Evolutionary conservation across 2,329 filamentous ascomycete genomes (phyloP).

Genomic region (Arthrobotrys musiformis): DNA sequence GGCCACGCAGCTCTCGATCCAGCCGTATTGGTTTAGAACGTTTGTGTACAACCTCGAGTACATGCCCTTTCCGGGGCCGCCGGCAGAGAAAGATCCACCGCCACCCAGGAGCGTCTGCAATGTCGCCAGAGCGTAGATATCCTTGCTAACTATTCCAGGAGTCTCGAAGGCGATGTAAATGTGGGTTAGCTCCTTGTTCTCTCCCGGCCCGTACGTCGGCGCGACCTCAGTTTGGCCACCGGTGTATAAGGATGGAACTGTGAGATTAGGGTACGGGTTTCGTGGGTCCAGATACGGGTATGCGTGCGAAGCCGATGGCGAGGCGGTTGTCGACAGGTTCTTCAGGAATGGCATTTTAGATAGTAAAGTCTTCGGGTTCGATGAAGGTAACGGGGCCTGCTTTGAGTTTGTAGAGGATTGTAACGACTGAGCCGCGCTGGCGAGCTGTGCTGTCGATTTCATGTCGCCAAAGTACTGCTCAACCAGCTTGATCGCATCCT

Average conservation of each 20-base stretch:
- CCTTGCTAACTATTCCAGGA: conserved; percentile 85
- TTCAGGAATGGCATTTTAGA: conserved; percentile 91
- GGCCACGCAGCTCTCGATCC: conserved; percentile 94
- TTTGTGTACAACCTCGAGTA: conserved; percentile 98
- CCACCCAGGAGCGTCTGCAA: conserved; percentile 95
- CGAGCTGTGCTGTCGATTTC: conserved; percentile 66
- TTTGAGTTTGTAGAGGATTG: conserved; percentile 63
- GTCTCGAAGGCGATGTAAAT: conserved; percentile 97
- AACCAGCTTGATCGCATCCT: conserved; percentile 79
- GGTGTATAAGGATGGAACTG: conserved; percentile 78
- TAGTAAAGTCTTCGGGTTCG: conserved; percentile 72
- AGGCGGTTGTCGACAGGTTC: conserved; percentile 80
- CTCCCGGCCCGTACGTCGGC: conserved; percentile 27
- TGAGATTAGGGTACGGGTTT: conserved; percentile 58
- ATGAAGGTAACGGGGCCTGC: conserved; percentile 61
- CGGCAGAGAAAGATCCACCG: conserved; percentile 94
- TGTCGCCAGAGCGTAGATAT: conserved; percentile 96
- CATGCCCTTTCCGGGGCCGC: conserved; percentile 98
- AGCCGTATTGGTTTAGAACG: conserved; percentile 95
- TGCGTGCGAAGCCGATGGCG: conserved; percentile 70
- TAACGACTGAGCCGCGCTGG: conserved; percentile 65
- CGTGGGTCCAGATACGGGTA: conserved; percentile 58
- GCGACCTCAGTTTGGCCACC: conserved; percentile 75
- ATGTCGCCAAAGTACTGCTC: conserved; percentile 93
- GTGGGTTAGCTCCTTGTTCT: conserved; percentile 73